Base-by-base conservation (phyloP, 495 filamentous ascomycete genomes). In the Penicillium goetzii region DNA sequence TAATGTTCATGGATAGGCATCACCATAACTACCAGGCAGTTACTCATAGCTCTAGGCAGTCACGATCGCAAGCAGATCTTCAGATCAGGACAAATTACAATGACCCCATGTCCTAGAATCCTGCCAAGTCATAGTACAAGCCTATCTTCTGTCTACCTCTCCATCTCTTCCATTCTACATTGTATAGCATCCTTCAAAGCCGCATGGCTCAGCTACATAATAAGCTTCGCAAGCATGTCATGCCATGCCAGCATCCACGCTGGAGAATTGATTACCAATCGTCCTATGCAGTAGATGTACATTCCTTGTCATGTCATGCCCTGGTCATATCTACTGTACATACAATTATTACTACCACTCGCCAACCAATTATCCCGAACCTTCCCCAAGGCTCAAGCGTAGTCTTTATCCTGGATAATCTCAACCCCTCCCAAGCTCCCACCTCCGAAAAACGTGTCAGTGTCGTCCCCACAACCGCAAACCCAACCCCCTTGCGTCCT, bases 401-500 rank as follows among this genome's bases (percentile, higher is more conserved):
- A 47, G 43, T 3, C 43, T 40, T 2, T 5, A 47, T 23, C 41
- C 6, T 47, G 21, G n/a, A 23, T 21, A 47, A 19, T 47, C 41
- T 10, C 19, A 2, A 8, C 23, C 12, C 58, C 7, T 14, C 45
- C 41, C 28, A n/a, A n/a, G n/a, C 32, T 23, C 32, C 26, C 45
- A 1, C 41, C n/a, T 23, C 28, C 21, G 7, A 4, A 34, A 17
- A 51, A 21, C 38, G 33, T 53, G 54, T 36, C 43, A 34, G 43
- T 36, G 36, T n/a, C n/a, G n/a, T n/a, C n/a, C n/a, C n/a, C n/a
- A n/a, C n/a, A n/a, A n/a, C n/a, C n/a, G n/a, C n/a, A n/a, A n/a
- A n/a, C n/a, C n/a, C n/a, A 9, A 30, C 60, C 66, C 64, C 67
- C 67, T 70, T 68, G 64, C 70, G 54, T 72, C 64, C 9, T 10